A percentile compares a stretch with the other conserved stretches of the same genome.
These are phyloP conservation scores for Boletales sp. DNA, from an alignment of 768 basidiomycete species.

Conservation along the genomic window DNA sequence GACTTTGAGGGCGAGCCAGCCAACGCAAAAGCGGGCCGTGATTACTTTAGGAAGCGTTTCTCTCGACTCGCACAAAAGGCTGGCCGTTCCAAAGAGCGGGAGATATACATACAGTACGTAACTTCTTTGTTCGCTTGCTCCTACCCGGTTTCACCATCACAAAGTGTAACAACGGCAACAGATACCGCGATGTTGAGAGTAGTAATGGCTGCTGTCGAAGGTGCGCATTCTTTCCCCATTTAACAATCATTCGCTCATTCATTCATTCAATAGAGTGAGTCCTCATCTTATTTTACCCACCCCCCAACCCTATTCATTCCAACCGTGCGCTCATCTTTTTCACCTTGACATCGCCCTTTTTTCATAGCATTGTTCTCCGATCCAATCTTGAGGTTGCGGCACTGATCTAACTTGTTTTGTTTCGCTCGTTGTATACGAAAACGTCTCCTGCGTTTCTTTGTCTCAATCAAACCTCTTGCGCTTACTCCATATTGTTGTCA, in stretches of 20 bases:
- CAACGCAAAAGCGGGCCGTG: conserved; percentile 72
- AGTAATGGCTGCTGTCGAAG: conserved; percentile 96
- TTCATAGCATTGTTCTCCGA: conserved; percentile 35
- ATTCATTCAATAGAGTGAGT: conserved; percentile 63
- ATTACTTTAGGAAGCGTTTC: conserved; percentile 90
- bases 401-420: conserved; percentile 30
- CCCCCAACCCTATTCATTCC: conserved; percentile 18
- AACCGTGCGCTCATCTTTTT: conserved; percentile 26
- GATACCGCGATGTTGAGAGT: conserved; percentile 86
- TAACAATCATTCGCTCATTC: conserved; percentile 1
- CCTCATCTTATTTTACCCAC: conserved; percentile 20
- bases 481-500: conserved; percentile 14
- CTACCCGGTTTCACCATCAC: too few species aligned
- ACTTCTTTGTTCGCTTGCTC: background rate
- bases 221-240: conserved; percentile 39
- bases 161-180: conserved; percentile 83
- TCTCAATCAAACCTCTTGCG: conserved; percentile 8
- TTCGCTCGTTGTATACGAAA: background rate
- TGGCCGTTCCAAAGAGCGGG: conserved; percentile 79
- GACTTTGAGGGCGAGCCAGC: conserved; percentile 81
- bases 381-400: conserved; percentile 34
- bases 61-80: conserved; percentile 79
- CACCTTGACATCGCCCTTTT: conserved; percentile 12
- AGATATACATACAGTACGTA: conserved; percentile 91
- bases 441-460: conserved; percentile 7